These are phyloP conservation scores for Papiliotrema nemorosa DNA, from an alignment of 1,284 basidiomycete genomes.

Conservation along the genomic window DNA sequence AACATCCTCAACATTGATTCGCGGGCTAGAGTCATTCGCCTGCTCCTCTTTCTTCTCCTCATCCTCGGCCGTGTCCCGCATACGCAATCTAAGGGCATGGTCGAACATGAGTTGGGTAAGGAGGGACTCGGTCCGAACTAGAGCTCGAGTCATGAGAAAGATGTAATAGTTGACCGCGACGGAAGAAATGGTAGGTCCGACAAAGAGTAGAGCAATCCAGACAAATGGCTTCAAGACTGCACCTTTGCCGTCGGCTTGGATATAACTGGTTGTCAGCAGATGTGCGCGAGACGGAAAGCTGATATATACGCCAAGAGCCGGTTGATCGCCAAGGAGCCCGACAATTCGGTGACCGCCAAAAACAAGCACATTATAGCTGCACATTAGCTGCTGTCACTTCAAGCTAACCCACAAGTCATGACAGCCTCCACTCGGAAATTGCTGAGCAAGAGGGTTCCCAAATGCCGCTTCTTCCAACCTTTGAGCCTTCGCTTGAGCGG, in stretches of 20 bases:
- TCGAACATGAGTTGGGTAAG: conserved; percentile 68
- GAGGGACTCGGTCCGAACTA: conserved; percentile 60
- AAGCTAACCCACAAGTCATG: conserved; percentile 16
- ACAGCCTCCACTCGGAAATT: conserved; percentile 33
- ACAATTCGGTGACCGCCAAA: conserved; percentile 43
- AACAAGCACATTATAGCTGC: conserved; percentile 34
- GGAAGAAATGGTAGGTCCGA: conserved; percentile 51
- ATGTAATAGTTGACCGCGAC: conserved; percentile 47
- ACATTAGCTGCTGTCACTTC: neutral
- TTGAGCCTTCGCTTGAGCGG: conserved; percentile 36
- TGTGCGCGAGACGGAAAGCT: neutral
- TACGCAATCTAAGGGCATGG: conserved; percentile 63
- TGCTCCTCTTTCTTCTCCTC: conserved; percentile 13
- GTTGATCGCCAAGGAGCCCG: conserved; percentile 55
- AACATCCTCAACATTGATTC: conserved; percentile 15
- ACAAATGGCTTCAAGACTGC: conserved; percentile 55
- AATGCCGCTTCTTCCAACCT: conserved; percentile 33
- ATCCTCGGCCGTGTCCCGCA: conserved; percentile 48
- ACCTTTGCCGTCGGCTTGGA: conserved; percentile 51
- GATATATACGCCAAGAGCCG: conserved; percentile 48
- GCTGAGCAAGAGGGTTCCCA: conserved; percentile 27
- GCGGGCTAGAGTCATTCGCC: conserved; percentile 5
- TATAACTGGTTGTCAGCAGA: conserved; percentile 37
- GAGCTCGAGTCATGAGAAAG: conserved; percentile 44
- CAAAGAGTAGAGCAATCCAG: conserved; percentile 62